Base-by-base conservation (phyloP, 2,329 filamentous ascomycete genomes). In the Aureobasidium pullulans region DNA sequence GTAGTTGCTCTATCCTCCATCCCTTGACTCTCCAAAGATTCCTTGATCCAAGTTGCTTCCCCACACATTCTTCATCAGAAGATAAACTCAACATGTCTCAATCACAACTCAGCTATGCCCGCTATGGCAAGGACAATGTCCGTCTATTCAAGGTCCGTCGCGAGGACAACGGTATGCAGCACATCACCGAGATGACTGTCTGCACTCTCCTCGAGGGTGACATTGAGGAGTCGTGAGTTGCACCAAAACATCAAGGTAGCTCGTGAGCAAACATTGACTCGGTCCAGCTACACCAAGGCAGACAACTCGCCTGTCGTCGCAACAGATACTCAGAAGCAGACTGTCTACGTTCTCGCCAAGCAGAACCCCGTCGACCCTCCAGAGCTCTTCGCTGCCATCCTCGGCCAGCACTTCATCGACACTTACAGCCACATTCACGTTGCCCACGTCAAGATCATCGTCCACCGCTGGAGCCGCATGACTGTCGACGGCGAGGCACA, bases 271-370 rank as follows among this genome's bases (percentile, higher is more conserved):
- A 42, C 36, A 32, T 44, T 44, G 39, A 47, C 19, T 44, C 37
- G 39, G 9, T 54, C n/a, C 63, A 95, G 90, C 64, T 99, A 96
- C 81, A 99, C 93, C 63, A 75, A 83, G 70, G 93, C 90, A 67
- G 92, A 99, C 79, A 99, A 99, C 81, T 89, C 87, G 68, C 89
- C 95, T 65, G 85, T 99, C 61, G 93, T 99, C 62, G 91, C 94
- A 64, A 99, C 94, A 62, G 94, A 99, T 76, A 93, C 91, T 29
- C 96, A 97, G 78, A 99, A 99, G 80, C 96, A 99, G 77, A 97
- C 76, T 54, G 70, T 69, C 67, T 96, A 94, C 80, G 91, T 99
- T 77, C 87, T 90, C 71, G 93, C 94, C 70, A 96, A 96, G 79
- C 87, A 95, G 76, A 81, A 95, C 78, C 89, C 92, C 36, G 88